Conservation (phyloP, 192 early-diverging fungal species). For the Chytriomyces confervae region DNA sequence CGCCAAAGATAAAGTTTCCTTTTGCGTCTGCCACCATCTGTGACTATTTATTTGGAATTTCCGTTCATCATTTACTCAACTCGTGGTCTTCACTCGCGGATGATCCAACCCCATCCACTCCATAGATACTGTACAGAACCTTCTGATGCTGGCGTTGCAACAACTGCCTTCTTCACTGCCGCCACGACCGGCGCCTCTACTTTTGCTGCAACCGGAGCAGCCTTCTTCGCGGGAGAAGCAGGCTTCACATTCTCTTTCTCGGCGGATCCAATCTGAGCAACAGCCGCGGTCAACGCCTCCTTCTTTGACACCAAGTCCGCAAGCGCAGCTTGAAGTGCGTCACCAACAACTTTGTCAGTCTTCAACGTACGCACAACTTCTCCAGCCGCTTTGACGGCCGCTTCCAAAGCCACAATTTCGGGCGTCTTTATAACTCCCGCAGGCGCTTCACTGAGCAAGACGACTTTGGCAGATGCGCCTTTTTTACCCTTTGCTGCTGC, state of each 20-base stretch:
- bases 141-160: slow-evolving; percentile 31
- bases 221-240: not conserved
- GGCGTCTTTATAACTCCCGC: slow-evolving; percentile 55
- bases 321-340: slow-evolving; percentile 52
- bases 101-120: slow-evolving; percentile 35
- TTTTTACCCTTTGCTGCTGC: slow-evolving; percentile 37
- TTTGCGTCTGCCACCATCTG: not conserved
- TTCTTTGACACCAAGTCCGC: slow-evolving; percentile 51
- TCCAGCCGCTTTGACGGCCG: slow-evolving; percentile 59
- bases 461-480: slow-evolving; percentile 40
- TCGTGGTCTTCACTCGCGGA: slow-evolving; percentile 18
- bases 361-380: slow-evolving; percentile 64
- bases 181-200: no score
- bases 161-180: slow-evolving; percentile 61
- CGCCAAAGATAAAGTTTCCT: slow-evolving; percentile 34
- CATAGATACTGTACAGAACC: slow-evolving; percentile 26
- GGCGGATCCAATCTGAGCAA: slow-evolving; percentile 1
- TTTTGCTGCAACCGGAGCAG: not conserved
- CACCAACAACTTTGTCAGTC: slow-evolving; percentile 59
- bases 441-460: slow-evolving; percentile 41
- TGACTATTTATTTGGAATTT: no score
- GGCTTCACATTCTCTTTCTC: not conserved
- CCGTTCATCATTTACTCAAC: no score
- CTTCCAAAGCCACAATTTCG: slow-evolving; percentile 61
- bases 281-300: slow-evolving; percentile 37